Conservation (phyloP, 2,329 filamentous ascomycete species). For the Coniochaeta prunicola region DNA sequence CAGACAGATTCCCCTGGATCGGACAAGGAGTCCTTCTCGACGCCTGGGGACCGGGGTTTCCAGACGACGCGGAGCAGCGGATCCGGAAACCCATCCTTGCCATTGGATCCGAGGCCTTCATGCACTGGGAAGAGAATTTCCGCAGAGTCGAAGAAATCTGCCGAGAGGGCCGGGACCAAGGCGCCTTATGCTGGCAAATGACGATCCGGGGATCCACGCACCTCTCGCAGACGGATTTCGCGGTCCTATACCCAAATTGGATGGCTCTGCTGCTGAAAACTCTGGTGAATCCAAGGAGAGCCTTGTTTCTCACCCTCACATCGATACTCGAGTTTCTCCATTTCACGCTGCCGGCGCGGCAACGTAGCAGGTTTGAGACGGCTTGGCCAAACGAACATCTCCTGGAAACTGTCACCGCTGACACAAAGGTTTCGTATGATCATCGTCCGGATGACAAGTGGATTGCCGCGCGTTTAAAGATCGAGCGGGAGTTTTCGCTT, state of each 20-base stretch:
- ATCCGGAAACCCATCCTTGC: constrained; percentile 49
- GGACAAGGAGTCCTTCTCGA: constrained; percentile 60
- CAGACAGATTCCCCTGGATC: constrained; percentile 32
- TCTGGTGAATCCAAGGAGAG: constrained; percentile 54
- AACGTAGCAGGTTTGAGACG: constrained; percentile 37
- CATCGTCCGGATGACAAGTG: constrained; percentile 51
- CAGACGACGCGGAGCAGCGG: constrained; percentile 30
- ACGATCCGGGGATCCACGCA: constrained; percentile 55
- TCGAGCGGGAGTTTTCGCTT: constrained; percentile 49
- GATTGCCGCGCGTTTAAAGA: constrained; percentile 48
- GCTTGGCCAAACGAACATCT: constrained; percentile 47
- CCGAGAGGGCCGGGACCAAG: constrained; percentile 42
- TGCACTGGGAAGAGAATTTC: constrained; percentile 62
- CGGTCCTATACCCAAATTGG: constrained; percentile 53
- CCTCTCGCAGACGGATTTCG: constrained; percentile 60
- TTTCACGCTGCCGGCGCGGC: constrained; percentile 36
- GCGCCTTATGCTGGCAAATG: constrained; percentile 40
- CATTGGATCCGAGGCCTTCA: constrained; percentile 62
- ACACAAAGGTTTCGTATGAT: constrained; percentile 37
- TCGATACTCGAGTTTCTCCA: constrained; percentile 56
- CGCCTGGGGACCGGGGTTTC: constrained; percentile 48
- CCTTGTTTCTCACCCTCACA: constrained; percentile 56
- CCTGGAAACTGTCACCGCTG: constrained; percentile 31
- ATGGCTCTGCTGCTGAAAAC: constrained; percentile 54
- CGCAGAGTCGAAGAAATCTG: constrained; percentile 48